Conservation (phyloP, 257 asterid species). For the Ballota nigra region DNA sequence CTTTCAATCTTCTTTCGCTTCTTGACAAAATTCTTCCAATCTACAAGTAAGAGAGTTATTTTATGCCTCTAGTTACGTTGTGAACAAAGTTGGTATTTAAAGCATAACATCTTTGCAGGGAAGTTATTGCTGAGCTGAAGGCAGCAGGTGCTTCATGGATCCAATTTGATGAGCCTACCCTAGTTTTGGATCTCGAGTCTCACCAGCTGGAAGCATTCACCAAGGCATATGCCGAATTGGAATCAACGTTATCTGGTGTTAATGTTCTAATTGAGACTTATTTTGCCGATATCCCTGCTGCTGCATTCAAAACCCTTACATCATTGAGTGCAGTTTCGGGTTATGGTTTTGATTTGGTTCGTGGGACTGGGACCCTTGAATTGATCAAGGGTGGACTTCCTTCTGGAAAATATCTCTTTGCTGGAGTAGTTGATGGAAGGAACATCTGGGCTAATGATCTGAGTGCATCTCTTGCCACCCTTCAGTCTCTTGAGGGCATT, state of each 20-base stretch:
- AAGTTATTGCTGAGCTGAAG: conserved; percentile 84
- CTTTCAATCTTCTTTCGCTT: conserved; percentile 74
- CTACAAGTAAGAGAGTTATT: conserved; percentile 61
- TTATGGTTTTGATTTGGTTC: conserved; percentile 86
- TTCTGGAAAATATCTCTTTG: conserved; percentile 84
- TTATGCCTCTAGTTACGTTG: not conserved
- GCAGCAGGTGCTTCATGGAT: conserved; percentile 93
- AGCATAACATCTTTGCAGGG: conserved; percentile 47
- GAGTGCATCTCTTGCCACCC: conserved; percentile 55
- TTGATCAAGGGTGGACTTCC: conserved; percentile 83
- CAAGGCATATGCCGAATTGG: conserved; percentile 72
- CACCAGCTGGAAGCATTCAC: conserved; percentile 85
- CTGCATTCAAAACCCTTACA: conserved; percentile 73
- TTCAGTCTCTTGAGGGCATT: conserved; percentile 67
- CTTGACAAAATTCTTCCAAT: conserved; percentile 88
- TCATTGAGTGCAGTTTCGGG: conserved; percentile 70
- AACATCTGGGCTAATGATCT: conserved; percentile 98
- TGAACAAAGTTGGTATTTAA: conserved; percentile 12
- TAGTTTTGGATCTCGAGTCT: conserved; percentile 83
- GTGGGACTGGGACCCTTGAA: conserved; percentile 78
- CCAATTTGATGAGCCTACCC: conserved; percentile 95
- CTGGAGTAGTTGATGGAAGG: conserved; percentile 98
- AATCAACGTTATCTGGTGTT: conserved; percentile 70
- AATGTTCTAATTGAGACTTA: conserved; percentile 73
- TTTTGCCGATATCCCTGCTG: conserved; percentile 82